A percentile compares a stretch with the other conserved stretches of the same genome.
Evolutionary conservation across 495 filamentous ascomycete species (phyloP).

Genomic region (Hyaloscypha bicolor): DNA sequence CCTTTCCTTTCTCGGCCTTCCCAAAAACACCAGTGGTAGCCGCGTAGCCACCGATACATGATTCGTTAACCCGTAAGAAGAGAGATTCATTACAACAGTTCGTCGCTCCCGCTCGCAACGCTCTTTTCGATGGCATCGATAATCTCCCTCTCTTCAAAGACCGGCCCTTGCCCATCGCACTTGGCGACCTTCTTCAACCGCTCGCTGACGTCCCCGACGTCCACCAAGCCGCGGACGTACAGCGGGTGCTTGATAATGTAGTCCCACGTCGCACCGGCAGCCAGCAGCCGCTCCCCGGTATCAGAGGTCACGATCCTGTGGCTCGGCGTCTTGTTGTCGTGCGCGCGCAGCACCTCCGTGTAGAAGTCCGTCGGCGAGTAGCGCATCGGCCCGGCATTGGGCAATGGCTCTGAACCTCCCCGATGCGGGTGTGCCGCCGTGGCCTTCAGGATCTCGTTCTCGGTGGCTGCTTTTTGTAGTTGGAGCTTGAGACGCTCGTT

Average conservation of each 20-base stretch:
- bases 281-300: slow-evolving; percentile 76
- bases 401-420: slow-evolving; percentile 22
- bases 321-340: slow-evolving; percentile 60
- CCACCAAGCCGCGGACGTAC: slow-evolving; percentile 78
- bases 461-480: slow-evolving; percentile 64
- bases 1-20: neutral
- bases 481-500: slow-evolving; percentile 85
- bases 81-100: slow-evolving; percentile 58
- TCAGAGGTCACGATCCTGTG: slow-evolving; percentile 71
- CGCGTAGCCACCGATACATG: neutral
- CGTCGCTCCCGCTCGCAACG: slow-evolving; percentile 70
- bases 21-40: slow-evolving; percentile 6
- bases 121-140: slow-evolving; percentile 76
- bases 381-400: slow-evolving; percentile 67
- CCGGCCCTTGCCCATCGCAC: slow-evolving; percentile 89
- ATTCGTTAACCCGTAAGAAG: neutral
- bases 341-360: slow-evolving; percentile 51
- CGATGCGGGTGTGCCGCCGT: slow-evolving; percentile 48
- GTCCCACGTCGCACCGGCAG: slow-evolving; percentile 86
- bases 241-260: slow-evolving; percentile 82
- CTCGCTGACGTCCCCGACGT: slow-evolving; percentile 78
- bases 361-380: slow-evolving; percentile 77
- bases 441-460: slow-evolving; percentile 93
- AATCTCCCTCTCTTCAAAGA: slow-evolving; percentile 80
- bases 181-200: slow-evolving; percentile 73